phyloP scores from a whole-genome alignment of 768 basidiomycete species.

The Dioszegia hungarica region DNA sequence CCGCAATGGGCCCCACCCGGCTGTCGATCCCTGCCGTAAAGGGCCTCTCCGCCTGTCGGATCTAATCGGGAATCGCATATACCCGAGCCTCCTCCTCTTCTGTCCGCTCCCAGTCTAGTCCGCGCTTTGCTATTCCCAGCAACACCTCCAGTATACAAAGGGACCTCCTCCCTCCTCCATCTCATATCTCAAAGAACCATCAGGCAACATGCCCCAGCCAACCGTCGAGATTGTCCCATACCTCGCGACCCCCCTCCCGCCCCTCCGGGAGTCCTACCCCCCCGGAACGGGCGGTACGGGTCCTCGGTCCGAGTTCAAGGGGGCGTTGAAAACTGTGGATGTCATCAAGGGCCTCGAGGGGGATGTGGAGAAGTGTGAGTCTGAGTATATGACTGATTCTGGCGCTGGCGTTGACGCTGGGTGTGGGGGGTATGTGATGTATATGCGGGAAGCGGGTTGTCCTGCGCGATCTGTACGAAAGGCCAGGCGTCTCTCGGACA shows the following conservation, averaged over 20 bases:
- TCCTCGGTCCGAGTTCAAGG: slow-evolving; percentile 34
- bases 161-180: neutral
- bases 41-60: neutral
- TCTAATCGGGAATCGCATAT: neutral
- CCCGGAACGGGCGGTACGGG: slow-evolving; percentile 44
- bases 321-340: slow-evolving; percentile 36
- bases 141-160: neutral
- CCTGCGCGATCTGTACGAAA: too few relatives aligned
- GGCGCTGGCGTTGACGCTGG: too few relatives aligned
- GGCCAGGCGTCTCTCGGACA: too few relatives aligned
- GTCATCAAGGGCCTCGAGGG: slow-evolving; percentile 42
- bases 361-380: slow-evolving; percentile 42
- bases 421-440: too few relatives aligned
- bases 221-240: slow-evolving; percentile 43
- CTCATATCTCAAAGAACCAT: neutral
- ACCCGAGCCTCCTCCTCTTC: too few relatives aligned
- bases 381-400: too few relatives aligned
- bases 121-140: too few relatives aligned
- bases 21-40: neutral
- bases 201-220: slow-evolving; percentile 46
- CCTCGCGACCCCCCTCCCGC: slow-evolving; percentile 37
- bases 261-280: slow-evolving; percentile 43
- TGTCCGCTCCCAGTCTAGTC: too few relatives aligned
- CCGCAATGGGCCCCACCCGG: too few relatives aligned
- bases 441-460: too few relatives aligned